Evolutionary conservation across 306 rosid species (phyloP), one percentile per base, ranked within the genome.

Genomic region (Rosa lucieae): DNA sequence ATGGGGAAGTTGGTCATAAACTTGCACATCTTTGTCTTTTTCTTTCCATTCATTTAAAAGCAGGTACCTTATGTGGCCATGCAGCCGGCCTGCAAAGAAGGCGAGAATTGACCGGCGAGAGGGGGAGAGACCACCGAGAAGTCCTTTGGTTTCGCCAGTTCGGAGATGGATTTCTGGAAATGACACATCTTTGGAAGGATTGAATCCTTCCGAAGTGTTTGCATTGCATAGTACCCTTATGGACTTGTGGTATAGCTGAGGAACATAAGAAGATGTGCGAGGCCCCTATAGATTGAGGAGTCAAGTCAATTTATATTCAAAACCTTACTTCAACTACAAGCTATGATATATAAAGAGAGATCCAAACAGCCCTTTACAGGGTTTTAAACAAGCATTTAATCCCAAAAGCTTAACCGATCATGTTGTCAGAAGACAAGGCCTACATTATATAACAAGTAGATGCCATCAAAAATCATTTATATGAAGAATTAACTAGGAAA

Each of bases 141-240:
- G 84, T 14, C 88, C 84, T 7, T 74, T 47, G 21, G 77, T 42
- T 71, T 84, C 81, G 20, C 90, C 90, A 0, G 82, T 82, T 63
- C 76, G 32, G 62, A 84, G 86, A 74, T 84, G 76, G 67, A 87
- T 84, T 77, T 87, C 88, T 1, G 88, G 90, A 42, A 79, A 87
- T 5, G 90, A 87, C 35, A 69, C 85, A 17, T 87, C 90, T 71
- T 82, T 82, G 9, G 86, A 77, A 2, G 90, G 90, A 39, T 12
- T 74, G 72, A 87, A 82, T 21, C 88, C 90, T 82, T 87, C 86
- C 0, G 86, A 82, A 35, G 86, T 78, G 72, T 87, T 84, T 20
- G 88, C 88, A 18, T 87, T 87, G 49, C 90, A 84, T 51, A 84
- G n/a, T 10, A 80, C 86, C 62, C 86, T 87, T 3, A 87, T 80